Conservation (phyloP, 345 rosid species). For the Anastatica hierochuntica region DNA sequence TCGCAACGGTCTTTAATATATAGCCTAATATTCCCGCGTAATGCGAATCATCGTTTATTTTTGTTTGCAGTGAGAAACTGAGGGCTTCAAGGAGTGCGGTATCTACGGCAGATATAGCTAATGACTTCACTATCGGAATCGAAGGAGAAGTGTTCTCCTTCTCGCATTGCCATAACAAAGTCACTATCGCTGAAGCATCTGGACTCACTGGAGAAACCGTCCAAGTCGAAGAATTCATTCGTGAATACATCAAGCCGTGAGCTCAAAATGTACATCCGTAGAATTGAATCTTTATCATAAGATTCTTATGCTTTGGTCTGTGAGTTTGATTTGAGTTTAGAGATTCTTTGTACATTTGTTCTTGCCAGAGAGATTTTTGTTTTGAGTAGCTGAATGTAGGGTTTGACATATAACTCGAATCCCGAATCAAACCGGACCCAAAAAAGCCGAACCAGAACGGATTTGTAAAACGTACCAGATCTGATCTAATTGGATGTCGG, state of each 20-base stretch:
- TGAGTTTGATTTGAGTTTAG: constrained; percentile 11
- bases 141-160: constrained; percentile 66
- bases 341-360: constrained; percentile 12
- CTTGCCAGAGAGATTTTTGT: constrained; percentile 4
- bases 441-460: too few species aligned
- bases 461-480: too few species aligned
- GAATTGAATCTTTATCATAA: not conserved
- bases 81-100: constrained; percentile 55
- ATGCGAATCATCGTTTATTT: not conserved
- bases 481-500: too few species aligned
- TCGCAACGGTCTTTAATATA: not conserved
- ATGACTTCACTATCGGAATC: constrained; percentile 66
- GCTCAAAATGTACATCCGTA: not conserved
- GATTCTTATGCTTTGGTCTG: constrained; percentile 7
- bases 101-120: constrained; percentile 76
- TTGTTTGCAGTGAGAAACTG: constrained; percentile 8
- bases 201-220: constrained; percentile 61
- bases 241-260: constrained; percentile 60
- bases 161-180: constrained; percentile 65
- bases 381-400: not conserved
- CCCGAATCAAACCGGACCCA: too few species aligned
- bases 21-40: not conserved
- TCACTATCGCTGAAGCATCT: constrained; percentile 66
- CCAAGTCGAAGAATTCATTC: constrained; percentile 58
- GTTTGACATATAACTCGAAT: too few species aligned